phyloP scores from a whole-genome alignment of 306 rosid species.

The Cucurbita maxima region DNA sequence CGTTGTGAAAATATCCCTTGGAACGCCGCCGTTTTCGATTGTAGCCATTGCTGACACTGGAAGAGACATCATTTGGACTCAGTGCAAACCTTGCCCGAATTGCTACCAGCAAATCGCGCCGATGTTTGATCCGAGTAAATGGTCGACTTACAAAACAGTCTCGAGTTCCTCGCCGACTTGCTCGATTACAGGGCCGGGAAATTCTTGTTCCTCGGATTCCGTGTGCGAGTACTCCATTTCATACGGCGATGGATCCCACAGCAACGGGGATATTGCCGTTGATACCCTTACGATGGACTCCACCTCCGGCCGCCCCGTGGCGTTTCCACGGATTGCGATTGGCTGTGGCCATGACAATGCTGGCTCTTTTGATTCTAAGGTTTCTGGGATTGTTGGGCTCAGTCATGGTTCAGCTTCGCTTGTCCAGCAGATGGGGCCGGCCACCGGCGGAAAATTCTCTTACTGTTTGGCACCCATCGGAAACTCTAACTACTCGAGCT shows the following conservation, averaged over 20 bases:
- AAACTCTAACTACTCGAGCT: neutral
- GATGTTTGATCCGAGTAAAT: slow-evolving; percentile 24
- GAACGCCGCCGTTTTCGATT: slow-evolving; percentile 32
- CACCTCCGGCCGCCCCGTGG: neutral
- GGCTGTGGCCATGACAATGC: slow-evolving; percentile 30
- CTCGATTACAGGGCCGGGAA: rapidly evolving
- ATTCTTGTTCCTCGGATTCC: neutral
- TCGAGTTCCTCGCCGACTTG: slow-evolving; percentile 9
- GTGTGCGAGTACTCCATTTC: neutral
- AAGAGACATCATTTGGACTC: slow-evolving; percentile 43
- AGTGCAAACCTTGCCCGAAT: slow-evolving; percentile 26
- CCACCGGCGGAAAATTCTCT: slow-evolving; percentile 25
- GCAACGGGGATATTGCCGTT: slow-evolving; percentile 17
- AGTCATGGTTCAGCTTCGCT: slow-evolving; percentile 27
- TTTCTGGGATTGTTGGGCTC: slow-evolving; percentile 44
- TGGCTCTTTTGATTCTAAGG: neutral
- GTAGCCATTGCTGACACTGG: slow-evolving; percentile 40
- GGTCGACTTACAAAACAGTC: slow-evolving; percentile 11
- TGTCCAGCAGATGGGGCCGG: slow-evolving; percentile 15
- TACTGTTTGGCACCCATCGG: slow-evolving; percentile 27
- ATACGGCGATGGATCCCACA: slow-evolving; percentile 22
- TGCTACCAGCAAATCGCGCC: slow-evolving; percentile 33
- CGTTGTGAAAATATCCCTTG: slow-evolving; percentile 26
- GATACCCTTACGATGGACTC: slow-evolving; percentile 36
- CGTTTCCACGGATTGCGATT: slow-evolving; percentile 14